Conservation (phyloP, 1,284 basidiomycete species). For the Trametes sp. region DNA sequence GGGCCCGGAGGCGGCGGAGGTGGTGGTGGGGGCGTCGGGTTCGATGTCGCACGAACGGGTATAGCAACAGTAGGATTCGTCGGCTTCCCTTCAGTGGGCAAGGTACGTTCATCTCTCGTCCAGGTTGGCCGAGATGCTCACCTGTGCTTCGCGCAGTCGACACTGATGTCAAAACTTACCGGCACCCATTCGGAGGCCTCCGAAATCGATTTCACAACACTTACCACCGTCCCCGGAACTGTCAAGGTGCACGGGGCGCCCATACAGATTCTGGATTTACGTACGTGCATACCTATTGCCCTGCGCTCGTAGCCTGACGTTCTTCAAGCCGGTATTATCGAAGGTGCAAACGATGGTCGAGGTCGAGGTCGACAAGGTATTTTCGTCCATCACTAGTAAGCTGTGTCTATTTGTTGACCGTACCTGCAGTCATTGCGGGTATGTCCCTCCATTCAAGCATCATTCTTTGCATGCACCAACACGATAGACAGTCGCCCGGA, state of each 20-base stretch:
- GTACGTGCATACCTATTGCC: slow-evolving; percentile 53
- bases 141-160: slow-evolving; percentile 66
- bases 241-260: slow-evolving; percentile 95
- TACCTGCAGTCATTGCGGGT: slow-evolving; percentile 79
- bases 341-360: slow-evolving; percentile 98
- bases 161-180: slow-evolving; percentile 97
- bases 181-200: slow-evolving; percentile 98
- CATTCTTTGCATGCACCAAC: slow-evolving; percentile 3
- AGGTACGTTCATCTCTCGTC: slow-evolving; percentile 63
- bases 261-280: slow-evolving; percentile 87
- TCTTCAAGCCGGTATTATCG: slow-evolving; percentile 90
- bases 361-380: slow-evolving; percentile 95
- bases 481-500: slow-evolving; percentile 81
- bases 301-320: slow-evolving; percentile 13
- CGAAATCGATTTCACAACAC: slow-evolving; percentile 97
- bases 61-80: slow-evolving; percentile 97
- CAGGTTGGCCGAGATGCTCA: slow-evolving; percentile 31
- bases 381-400: slow-evolving; percentile 31
- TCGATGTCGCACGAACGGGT: slow-evolving; percentile 98
- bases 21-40: slow-evolving; percentile 86
- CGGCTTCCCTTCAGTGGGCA: slow-evolving; percentile 87
- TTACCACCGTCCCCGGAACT: slow-evolving; percentile 95
- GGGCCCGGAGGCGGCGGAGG: slow-evolving; percentile 81
- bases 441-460: slow-evolving; percentile 38
- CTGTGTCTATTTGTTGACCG: slow-evolving; percentile 11